phyloP scores from a whole-genome alignment of 208 protist genomes.

The Acanthamoeba rhysodes region DNA sequence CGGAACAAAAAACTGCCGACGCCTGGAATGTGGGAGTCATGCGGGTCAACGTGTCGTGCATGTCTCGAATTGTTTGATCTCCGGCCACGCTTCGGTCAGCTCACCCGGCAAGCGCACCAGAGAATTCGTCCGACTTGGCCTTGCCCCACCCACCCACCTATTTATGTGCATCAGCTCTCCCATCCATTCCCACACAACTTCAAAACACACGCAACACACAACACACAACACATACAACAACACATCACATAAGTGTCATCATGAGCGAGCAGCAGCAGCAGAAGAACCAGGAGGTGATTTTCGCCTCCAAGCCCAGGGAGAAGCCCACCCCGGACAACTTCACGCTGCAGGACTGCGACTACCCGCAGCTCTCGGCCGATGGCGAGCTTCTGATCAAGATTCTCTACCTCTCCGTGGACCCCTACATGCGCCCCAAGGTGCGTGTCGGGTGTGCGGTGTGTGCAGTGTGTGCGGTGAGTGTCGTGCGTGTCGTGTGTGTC shows the following conservation, averaged over 20 bases:
- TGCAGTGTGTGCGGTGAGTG: no score
- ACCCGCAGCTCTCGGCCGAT: conserved; percentile 43
- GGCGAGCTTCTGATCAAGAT: conserved; percentile 48
- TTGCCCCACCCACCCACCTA: no score
- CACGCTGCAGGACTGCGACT: conserved; percentile 14
- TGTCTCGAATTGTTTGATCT: no score
- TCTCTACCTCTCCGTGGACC: conserved; percentile 59
- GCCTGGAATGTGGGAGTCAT: no score
- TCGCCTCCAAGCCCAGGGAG: conserved; percentile 45
- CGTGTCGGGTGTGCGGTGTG: neutral
- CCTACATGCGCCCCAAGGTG: conserved; percentile 65
- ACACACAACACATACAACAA: neutral
- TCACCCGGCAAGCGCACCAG: no score
- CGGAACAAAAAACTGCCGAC: no score
- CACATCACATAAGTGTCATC: neutral
- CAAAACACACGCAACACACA: no score
- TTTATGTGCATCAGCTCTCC: no score
- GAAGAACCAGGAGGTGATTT: conserved; percentile 44
- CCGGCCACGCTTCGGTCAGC: no score
- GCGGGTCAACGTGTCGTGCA: no score
- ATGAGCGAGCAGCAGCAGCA: neutral
- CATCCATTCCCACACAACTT: no score
- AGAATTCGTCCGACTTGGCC: no score
- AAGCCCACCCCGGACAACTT: conserved; percentile 46
- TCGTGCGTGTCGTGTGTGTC: neutral